A percentile compares a stretch with the other conserved stretches of the same genome.
Evolutionary conservation across 805 yeast species (phyloP).

Genomic region (Pichia membranifaciens): DNA sequence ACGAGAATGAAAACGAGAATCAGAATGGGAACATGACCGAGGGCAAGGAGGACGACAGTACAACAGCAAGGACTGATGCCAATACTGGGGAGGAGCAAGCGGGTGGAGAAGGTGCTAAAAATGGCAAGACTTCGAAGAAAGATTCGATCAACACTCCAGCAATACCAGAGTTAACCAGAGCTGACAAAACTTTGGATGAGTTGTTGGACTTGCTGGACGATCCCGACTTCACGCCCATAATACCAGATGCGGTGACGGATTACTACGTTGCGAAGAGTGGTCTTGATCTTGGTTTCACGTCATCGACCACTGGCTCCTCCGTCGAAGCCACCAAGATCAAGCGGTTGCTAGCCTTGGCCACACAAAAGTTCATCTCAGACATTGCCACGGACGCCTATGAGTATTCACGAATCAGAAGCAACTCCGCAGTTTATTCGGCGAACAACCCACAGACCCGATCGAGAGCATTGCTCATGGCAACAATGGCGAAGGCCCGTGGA

Average conservation of each 20-base stretch:
- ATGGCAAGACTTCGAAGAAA: constrained; percentile 8
- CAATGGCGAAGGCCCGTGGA: constrained; percentile 36
- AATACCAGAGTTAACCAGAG: constrained; percentile 63
- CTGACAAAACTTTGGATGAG: constrained; percentile 79
- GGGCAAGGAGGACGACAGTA: background rate
- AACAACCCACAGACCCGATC: constrained; percentile 84
- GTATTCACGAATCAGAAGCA: constrained; percentile 85
- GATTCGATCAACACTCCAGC: constrained; percentile 9
- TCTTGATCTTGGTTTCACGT: constrained; percentile 18
- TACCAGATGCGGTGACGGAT: constrained; percentile 95
- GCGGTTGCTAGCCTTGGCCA: constrained; percentile 84
- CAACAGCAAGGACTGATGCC: background rate
- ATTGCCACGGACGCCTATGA: constrained; percentile 96
- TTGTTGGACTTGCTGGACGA: constrained; percentile 87
- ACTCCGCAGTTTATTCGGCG: constrained; percentile 78
- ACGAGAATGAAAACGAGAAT: constrained; percentile 3
- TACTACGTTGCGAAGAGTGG: constrained; percentile 58
- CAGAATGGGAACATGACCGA: constrained; percentile 15
- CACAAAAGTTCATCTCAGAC: constrained; percentile 91
- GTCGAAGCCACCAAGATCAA: constrained; percentile 38
- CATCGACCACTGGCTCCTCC: constrained; percentile 11
- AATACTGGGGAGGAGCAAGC: background rate
- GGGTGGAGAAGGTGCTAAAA: constrained; percentile 1
- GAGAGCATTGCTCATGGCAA: constrained; percentile 58
- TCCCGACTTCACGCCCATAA: constrained; percentile 89